These are phyloP conservation scores for Crepidotus sp. DNA, from an alignment of 1,284 basidiomycete species.

Conservation along the genomic window DNA sequence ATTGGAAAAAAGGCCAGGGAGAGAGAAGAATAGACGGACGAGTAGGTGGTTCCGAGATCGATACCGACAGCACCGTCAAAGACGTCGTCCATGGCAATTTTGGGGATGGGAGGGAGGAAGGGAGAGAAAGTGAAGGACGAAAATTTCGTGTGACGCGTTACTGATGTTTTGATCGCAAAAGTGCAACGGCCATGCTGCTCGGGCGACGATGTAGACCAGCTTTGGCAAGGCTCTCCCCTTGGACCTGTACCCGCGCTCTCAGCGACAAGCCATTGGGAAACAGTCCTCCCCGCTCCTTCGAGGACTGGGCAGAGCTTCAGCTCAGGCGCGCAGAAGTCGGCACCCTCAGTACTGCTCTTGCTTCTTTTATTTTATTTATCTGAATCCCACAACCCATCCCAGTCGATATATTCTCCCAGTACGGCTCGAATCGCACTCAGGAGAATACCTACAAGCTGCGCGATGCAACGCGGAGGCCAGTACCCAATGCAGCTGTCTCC, in stretches of 20 bases:
- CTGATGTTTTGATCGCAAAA: no score
- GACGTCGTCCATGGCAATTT: conserved; percentile 80
- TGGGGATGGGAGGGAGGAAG: conserved; percentile 28
- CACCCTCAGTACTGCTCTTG: conserved; percentile 36
- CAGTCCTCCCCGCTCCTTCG: conserved; percentile 25
- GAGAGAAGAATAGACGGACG: conserved; percentile 42
- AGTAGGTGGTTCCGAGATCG: conserved; percentile 87
- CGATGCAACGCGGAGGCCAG: conserved; percentile 61
- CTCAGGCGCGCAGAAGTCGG: conserved; percentile 45
- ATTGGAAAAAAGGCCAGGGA: conserved; percentile 17
- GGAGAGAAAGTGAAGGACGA: conserved; percentile 23
- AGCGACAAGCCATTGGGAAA: conserved; percentile 8
- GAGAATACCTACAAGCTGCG: conserved; percentile 68
- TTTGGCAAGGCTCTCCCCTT: neutral
- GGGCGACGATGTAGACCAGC: neutral
- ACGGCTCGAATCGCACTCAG: conserved; percentile 73
- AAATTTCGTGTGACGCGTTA: no score
- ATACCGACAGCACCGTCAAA: conserved; percentile 97
- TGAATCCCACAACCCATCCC: conserved; percentile 14
- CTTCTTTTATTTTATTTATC: conserved; percentile 9
- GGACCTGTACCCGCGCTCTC: neutral
- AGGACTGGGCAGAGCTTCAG: conserved; percentile 61
- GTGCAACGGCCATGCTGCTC: neutral
- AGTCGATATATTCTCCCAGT: conserved; percentile 61
- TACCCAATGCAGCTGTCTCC: conserved; percentile 69